phyloP scores from a whole-genome alignment of 2,329 filamentous ascomycete species.

The Claviceps citrina region DNA sequence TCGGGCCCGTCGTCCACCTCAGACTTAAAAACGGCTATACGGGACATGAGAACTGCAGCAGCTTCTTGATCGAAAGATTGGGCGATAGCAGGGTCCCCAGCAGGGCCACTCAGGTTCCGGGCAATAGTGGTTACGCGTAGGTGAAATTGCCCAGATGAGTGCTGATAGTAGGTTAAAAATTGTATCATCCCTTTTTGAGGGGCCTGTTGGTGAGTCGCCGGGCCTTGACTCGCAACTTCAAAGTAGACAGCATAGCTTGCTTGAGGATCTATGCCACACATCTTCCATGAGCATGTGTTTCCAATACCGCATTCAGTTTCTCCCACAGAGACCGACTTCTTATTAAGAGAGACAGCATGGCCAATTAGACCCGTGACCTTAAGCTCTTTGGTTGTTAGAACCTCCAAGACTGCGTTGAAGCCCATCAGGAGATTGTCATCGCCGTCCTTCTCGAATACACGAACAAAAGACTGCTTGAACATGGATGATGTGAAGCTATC shows the following conservation, averaged over 20 bases:
- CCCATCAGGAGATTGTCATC: slow-evolving; percentile 94
- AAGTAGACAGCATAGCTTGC: slow-evolving; percentile 95
- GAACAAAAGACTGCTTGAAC: slow-evolving; percentile 97
- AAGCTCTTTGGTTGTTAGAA: slow-evolving; percentile 91
- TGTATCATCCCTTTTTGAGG: slow-evolving; percentile 93
- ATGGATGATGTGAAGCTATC: slow-evolving; percentile 98
- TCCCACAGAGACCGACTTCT: slow-evolving; percentile 91
- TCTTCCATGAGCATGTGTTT: slow-evolving; percentile 98
- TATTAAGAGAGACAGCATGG: slow-evolving; percentile 91
- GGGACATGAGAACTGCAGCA: slow-evolving; percentile 94
- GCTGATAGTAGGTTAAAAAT: slow-evolving; percentile 96
- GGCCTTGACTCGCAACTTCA: slow-evolving; percentile 88
- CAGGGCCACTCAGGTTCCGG: slow-evolving; percentile 78
- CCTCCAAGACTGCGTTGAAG: slow-evolving; percentile 92
- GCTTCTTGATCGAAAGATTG: slow-evolving; percentile 98
- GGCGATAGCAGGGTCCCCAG: slow-evolving; percentile 84
- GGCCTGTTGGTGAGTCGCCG: slow-evolving; percentile 69
- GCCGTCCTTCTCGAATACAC: slow-evolving; percentile 91
- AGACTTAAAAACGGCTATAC: slow-evolving; percentile 96
- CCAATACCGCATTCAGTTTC: slow-evolving; percentile 97
- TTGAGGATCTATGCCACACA: slow-evolving; percentile 92
- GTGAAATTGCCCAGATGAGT: slow-evolving; percentile 91
- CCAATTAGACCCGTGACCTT: slow-evolving; percentile 97
- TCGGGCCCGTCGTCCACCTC: slow-evolving; percentile 98
- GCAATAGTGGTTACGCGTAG: slow-evolving; percentile 89